Evolutionary conservation across 2,329 filamentous ascomycete species (phyloP), one percentile per base, ranked within the genome.

Genomic region (Pyrenochaeta sp.): DNA sequence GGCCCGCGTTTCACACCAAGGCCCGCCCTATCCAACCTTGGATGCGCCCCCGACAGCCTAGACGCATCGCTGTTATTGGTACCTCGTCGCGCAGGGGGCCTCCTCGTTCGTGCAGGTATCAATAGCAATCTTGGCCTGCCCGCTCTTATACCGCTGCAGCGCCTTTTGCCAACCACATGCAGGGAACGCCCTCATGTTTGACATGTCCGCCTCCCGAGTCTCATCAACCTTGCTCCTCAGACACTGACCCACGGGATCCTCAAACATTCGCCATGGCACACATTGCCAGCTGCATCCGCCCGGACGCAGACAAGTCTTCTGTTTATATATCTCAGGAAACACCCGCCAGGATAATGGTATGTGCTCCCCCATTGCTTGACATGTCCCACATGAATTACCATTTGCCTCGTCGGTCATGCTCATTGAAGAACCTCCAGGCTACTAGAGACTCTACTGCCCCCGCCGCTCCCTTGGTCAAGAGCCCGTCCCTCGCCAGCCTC

Each of bases 231-330:
- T 66, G 67, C 52, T 57, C 51, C 54, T 58, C 53, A 60, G 53
- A 66, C 62, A 61, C 58, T 63, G 61, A 67, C 57, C 65, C 56
- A 68, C 62, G 49, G 59, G 55, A 57, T 53, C 58, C 59, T 67
- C 65, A 71, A 67, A 68, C 65, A 44, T 31, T 57, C 38, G 54
- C 63, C 65, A 72, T 73, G 69, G 67, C 68, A 69, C 71, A 74
- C 65, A 74, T 74, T 58, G 69, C 71, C 62, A 71, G 70, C 66
- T 72, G 69, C 67, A 71, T 73, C 54, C 67, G 71, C 40, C 62
- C 54, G 29, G 60, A 60, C 38, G 58, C 60, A 55, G 58, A 63
- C 41, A 65, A 55, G 44, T 56, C 60, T 37, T 58, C 58, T 47
- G 57, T 69, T 68, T 71, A 71, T 70, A 71, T 72, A 71, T 54